A percentile compares a stretch with the other conserved stretches of the same genome.
Evolutionary conservation across 2,329 filamentous ascomycete genomes (phyloP).

Genomic region (Passalora sequoiae): DNA sequence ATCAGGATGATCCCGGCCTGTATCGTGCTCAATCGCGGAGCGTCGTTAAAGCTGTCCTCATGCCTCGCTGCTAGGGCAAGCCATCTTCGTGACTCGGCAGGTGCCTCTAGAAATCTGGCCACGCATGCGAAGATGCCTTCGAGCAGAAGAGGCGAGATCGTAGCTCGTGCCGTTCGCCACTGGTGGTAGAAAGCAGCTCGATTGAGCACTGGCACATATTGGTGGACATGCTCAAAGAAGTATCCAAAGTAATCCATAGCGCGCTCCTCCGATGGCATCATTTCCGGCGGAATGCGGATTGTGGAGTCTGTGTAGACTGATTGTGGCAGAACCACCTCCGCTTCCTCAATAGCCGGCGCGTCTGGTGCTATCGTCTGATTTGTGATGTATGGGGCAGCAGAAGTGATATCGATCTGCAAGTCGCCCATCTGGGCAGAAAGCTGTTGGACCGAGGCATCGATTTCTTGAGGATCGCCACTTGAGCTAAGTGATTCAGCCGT

Average conservation of each 20-base stretch:
- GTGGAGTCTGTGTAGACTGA: constrained; percentile 66
- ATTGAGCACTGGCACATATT: constrained; percentile 86
- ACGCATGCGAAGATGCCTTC: constrained; percentile 90
- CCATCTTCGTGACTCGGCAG: constrained; percentile 84
- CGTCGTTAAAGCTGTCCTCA: constrained; percentile 88
- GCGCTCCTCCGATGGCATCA: constrained; percentile 86
- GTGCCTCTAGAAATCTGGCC: constrained; percentile 75
- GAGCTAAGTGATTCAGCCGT: constrained; percentile 27
- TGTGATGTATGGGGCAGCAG: constrained; percentile 82
- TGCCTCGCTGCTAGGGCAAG: constrained; percentile 83
- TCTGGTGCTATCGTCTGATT: constrained; percentile 54
- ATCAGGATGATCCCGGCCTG: constrained; percentile 82
- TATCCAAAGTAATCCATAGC: constrained; percentile 81
- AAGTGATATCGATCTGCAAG: constrained; percentile 79
- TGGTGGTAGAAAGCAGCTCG: constrained; percentile 78
- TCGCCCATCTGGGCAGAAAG: constrained; percentile 66
- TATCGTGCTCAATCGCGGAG: constrained; percentile 82
- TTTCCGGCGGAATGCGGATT: constrained; percentile 80
- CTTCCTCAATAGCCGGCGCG: constrained; percentile 64
- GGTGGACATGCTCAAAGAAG: constrained; percentile 85
- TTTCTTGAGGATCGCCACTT: constrained; percentile 30
- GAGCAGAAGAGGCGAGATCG: constrained; percentile 81
- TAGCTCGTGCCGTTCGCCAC: constrained; percentile 76
- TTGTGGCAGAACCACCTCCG: constrained; percentile 64
- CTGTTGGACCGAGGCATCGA: constrained; percentile 29